A percentile compares a stretch with the other conserved stretches of the same genome.
These are phyloP conservation scores for Leptomonas pyrrhocoris DNA, from an alignment of 208 protist species.

Conservation along the genomic window DNA sequence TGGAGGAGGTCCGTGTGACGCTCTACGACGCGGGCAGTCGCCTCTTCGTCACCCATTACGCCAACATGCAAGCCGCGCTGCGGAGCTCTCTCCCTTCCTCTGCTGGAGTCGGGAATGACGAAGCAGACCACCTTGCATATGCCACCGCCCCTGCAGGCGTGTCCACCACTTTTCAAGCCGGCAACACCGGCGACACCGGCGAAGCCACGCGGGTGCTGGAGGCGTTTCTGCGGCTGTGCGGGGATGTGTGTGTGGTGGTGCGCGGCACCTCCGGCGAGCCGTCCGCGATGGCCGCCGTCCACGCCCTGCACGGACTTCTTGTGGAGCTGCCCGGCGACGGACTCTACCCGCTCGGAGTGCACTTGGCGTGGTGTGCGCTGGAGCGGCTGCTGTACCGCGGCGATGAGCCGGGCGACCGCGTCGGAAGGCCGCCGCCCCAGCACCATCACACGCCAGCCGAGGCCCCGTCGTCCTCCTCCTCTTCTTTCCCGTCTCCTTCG, in stretches of 20 bases:
- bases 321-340: conserved; percentile 38
- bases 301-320: conserved; percentile 62
- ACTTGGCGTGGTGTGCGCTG: conserved; percentile 51
- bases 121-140: background rate
- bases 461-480: background rate
- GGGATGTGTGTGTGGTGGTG: conserved; percentile 47
- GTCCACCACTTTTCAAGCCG: background rate
- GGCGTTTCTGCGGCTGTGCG: conserved; percentile 53
- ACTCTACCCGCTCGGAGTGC: conserved; percentile 19
- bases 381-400: conserved; percentile 46
- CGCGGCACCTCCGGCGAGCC: conserved; percentile 51
- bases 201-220: conserved; percentile 31
- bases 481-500: background rate
- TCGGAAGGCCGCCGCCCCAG: background rate
- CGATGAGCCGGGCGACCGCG: background rate
- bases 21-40: conserved; percentile 63
- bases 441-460: too few relatives aligned
- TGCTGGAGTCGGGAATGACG: background rate
- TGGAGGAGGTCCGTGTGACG: conserved; percentile 64
- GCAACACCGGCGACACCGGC: background rate
- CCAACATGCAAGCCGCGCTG: conserved; percentile 36
- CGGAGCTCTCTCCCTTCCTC: background rate
- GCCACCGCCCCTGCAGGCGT: background rate
- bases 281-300: conserved; percentile 53
- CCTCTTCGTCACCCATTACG: conserved; percentile 56